A percentile compares a stretch with the other conserved stretches of the same genome.
phyloP scores from a whole-genome alignment of 345 rosid genomes.

The Sisymbrium irio region DNA sequence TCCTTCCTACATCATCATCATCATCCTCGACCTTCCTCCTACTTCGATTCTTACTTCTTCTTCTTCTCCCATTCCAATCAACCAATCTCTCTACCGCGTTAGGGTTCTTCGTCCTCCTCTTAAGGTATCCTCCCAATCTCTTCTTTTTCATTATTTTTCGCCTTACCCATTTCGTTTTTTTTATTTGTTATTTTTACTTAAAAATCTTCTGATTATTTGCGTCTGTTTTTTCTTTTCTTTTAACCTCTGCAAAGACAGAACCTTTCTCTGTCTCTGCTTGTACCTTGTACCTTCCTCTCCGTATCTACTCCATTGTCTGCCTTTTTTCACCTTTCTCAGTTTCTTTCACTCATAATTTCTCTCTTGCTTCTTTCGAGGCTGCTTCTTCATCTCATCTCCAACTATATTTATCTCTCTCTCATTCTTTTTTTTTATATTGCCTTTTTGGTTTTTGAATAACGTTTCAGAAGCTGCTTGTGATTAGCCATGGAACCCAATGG shows the following conservation, averaged over 20 bases:
- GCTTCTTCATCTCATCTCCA: not conserved
- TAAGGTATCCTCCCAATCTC: slow-evolving; percentile 12
- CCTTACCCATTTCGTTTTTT: not conserved
- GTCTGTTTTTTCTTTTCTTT: slow-evolving; percentile 23
- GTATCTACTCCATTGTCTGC: slow-evolving; percentile 20
- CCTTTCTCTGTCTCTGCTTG: slow-evolving; percentile 27
- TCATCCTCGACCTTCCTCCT: not conserved
- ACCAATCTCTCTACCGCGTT: not conserved
- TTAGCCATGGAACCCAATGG: slow-evolving; percentile 60
- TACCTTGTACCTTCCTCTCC: slow-evolving; percentile 21
- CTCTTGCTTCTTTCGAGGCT: not conserved
- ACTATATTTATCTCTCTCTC: not conserved
- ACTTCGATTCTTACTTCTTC: slow-evolving; percentile 17
- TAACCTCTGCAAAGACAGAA: slow-evolving; percentile 31
- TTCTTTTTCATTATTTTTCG: not conserved
- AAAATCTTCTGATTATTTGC: not conserved
- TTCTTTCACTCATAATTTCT: not conserved
- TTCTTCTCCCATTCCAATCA: slow-evolving; percentile 4
- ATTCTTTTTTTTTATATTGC: not conserved
- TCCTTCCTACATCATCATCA: slow-evolving; percentile 8
- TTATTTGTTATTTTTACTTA: slow-evolving; percentile 15
- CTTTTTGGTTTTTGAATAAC: not conserved
- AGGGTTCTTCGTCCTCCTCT: slow-evolving; percentile 17
- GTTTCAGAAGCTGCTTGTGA: slow-evolving; percentile 9
- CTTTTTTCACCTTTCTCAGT: not conserved